Conservation (phyloP, 176 grass and related monocot genomes). For the Metroxylon sagu region DNA sequence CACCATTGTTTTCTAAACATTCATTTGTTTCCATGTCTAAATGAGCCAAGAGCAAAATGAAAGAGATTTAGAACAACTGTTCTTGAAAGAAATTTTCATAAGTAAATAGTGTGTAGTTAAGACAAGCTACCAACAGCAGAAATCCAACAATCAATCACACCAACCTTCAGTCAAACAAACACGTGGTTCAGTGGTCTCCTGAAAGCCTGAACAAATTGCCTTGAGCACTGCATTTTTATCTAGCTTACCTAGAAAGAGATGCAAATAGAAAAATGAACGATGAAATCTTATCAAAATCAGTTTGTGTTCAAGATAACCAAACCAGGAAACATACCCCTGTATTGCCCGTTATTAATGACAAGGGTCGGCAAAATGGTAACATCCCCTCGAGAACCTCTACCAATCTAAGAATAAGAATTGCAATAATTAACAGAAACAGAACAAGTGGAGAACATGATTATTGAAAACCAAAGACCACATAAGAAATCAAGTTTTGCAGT, state of each 20-base stretch:
- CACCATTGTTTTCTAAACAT: conserved; percentile 89
- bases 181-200: conserved; percentile 79
- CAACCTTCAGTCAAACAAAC: conserved; percentile 75
- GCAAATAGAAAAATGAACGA: conserved; percentile 26
- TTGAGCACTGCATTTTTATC: conserved; percentile 81
- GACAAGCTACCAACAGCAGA: no score
- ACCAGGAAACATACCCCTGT: conserved; percentile 48
- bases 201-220: conserved; percentile 76
- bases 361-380: conserved; percentile 89
- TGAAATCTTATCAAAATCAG: neutral
- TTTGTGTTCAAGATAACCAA: conserved; percentile 10
- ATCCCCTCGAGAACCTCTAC: conserved; percentile 64
- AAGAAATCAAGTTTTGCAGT: no score
- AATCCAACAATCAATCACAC: neutral
- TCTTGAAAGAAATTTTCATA: no score
- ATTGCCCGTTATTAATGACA: conserved; percentile 83
- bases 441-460: neutral
- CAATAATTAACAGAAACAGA: conserved; percentile 11
- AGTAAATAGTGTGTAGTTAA: no score
- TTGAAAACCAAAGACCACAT: neutral
- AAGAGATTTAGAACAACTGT: no score
- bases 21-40: conserved; percentile 86
- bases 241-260: conserved; percentile 61
- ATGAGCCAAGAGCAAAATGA: conserved; percentile 5
- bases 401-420: conserved; percentile 40